These are phyloP conservation scores for Mycena belliarum DNA, from an alignment of 768 basidiomycete genomes.

Conservation along the genomic window DNA sequence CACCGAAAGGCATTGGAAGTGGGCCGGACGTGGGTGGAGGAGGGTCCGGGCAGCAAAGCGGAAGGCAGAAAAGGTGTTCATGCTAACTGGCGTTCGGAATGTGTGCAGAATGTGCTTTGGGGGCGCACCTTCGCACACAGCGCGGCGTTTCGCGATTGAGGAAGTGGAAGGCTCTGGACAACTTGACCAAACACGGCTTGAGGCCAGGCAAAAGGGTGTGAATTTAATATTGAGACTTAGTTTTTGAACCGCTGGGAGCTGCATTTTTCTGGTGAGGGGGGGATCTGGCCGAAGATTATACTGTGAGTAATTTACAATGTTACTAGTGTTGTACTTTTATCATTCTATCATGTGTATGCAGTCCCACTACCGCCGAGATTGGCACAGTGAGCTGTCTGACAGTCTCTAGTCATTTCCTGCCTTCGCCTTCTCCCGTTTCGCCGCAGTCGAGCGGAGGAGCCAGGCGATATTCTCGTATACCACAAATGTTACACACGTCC, in stretches of 20 bases:
- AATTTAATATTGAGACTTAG: too few species aligned
- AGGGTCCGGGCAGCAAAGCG: constrained; percentile 18
- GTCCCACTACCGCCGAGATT: background rate
- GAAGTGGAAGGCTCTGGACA: too few species aligned
- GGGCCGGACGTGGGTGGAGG: constrained; percentile 3
- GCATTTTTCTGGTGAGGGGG: background rate
- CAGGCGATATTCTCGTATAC: constrained; percentile 94
- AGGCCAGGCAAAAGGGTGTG: too few species aligned
- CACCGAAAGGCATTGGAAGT: background rate
- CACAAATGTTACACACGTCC: constrained; percentile 97
- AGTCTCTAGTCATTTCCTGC: background rate
- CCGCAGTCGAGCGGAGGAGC: constrained; percentile 69
- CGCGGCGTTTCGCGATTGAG: too few species aligned
- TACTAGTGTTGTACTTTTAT: constrained; percentile 11
- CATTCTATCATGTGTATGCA: background rate
- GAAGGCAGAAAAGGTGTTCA: constrained; percentile 24
- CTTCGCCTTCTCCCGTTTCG: constrained; percentile 39
- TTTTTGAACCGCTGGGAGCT: too few species aligned
- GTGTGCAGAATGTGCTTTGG: too few species aligned
- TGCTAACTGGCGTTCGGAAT: background rate
- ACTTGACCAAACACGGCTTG: constrained; percentile 5
- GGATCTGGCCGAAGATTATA: constrained; percentile 6
- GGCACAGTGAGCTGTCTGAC: background rate
- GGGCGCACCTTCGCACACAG: too few species aligned
- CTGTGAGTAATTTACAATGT: constrained; percentile 4